phyloP scores from a whole-genome alignment of 352 stramenopile species.

The Aphanomyces cochlioides region DNA sequence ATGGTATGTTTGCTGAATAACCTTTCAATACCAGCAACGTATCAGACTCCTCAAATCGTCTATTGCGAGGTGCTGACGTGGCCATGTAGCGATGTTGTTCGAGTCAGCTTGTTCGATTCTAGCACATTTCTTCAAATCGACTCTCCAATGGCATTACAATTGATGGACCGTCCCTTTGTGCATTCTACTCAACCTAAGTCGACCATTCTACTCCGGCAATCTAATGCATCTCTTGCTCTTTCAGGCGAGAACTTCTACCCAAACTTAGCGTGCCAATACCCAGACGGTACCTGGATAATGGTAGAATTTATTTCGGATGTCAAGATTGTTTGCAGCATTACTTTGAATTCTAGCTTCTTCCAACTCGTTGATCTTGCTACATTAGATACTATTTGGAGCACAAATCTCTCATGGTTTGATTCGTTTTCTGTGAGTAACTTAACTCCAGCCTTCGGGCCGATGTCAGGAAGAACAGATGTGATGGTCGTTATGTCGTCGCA shows the following conservation, averaged over 20 bases:
- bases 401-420: constrained; percentile 7
- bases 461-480: constrained; percentile 4
- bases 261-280: background rate
- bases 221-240: background rate
- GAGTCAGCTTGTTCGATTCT: background rate
- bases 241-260: constrained; percentile 7
- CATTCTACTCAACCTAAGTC: background rate
- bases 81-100: background rate
- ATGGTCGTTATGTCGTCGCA: background rate
- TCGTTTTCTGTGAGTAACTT: background rate
- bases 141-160: background rate
- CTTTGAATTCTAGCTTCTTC: background rate
- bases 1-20: background rate
- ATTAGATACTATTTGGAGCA: background rate
- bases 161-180: background rate
- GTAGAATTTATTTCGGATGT: background rate
- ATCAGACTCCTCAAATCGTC: background rate
- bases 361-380: background rate
- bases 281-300: background rate
- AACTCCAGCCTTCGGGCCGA: background rate
- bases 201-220: background rate
- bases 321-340: background rate
- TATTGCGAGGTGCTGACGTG: background rate
- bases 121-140: background rate
- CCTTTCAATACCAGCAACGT: background rate